phyloP scores from a whole-genome alignment of 345 rosid genomes.

The Brassica juncea region DNA sequence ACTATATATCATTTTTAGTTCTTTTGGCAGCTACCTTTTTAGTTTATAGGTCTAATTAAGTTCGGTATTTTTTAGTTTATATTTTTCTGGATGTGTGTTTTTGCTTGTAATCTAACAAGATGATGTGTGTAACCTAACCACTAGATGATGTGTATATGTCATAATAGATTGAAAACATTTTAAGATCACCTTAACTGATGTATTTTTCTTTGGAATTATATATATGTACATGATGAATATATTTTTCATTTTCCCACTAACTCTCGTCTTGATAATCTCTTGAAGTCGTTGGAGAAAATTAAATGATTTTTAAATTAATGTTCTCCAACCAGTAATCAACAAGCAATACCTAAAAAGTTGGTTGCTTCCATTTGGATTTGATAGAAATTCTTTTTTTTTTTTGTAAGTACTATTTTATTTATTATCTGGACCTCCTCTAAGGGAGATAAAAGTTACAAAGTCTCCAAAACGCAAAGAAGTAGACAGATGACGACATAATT shows the following conservation, averaged over 20 bases:
- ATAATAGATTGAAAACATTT: background rate
- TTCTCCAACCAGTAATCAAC: constrained; percentile 31
- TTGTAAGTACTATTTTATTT: too few species aligned
- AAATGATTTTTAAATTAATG: background rate
- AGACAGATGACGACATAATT: too few species aligned
- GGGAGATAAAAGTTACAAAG: too few species aligned
- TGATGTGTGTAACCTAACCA: constrained; percentile 24
- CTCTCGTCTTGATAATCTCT: constrained; percentile 23
- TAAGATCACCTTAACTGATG: constrained; percentile 1
- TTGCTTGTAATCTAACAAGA: constrained; percentile 15
- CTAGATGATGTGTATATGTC: background rate
- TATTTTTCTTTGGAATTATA: background rate
- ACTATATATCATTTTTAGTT: background rate
- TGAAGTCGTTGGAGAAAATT: constrained; percentile 31
- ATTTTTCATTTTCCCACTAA: constrained; percentile 25
- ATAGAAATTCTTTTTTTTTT: constrained; percentile 9
- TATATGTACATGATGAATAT: constrained; percentile 3
- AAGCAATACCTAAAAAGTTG: constrained; percentile 31
- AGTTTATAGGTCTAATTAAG: background rate
- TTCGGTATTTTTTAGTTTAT: background rate
- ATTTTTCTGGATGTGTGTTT: background rate
- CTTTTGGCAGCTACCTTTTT: background rate
- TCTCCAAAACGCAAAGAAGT: too few species aligned
- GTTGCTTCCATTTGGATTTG: constrained; percentile 37
- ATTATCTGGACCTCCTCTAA: too few species aligned